Evolutionary conservation across 148 eudicot species (phyloP).

Genomic region (Rhododendron simsii): DNA sequence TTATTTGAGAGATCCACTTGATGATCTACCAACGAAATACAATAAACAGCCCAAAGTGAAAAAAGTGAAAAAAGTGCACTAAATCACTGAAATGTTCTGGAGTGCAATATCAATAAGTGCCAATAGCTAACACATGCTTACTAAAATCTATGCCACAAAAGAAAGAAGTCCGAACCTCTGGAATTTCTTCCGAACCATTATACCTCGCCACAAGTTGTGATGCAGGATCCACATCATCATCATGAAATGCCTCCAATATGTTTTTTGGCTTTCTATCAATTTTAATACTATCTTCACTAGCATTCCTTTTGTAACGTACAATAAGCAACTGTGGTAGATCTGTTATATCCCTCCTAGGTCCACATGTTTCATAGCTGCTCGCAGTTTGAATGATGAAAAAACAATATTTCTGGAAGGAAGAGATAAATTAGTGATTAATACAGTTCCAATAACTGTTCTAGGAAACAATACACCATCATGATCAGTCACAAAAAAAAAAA

Average conservation of each 20-base stretch:
- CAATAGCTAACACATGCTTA: background rate
- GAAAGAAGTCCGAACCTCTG: constrained; percentile 45
- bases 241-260: constrained; percentile 42
- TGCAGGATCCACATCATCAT: constrained; percentile 71
- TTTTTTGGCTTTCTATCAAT: constrained; percentile 43
- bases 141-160: background rate
- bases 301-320: constrained; percentile 83
- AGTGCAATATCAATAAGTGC: background rate
- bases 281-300: constrained; percentile 31
- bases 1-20: constrained; percentile 77
- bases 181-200: constrained; percentile 63
- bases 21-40: constrained; percentile 47
- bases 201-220: constrained; percentile 81
- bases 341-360: constrained; percentile 63
- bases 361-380: constrained; percentile 75
- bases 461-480: background rate
- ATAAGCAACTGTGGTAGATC: constrained; percentile 66
- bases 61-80: constrained; percentile 5
- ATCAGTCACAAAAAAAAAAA: background rate
- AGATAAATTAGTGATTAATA: background rate
- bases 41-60: constrained; percentile 3
- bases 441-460: background rate
- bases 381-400: constrained; percentile 70
- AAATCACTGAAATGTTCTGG: background rate
- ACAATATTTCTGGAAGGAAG: constrained; percentile 61